Conservation (phyloP, 192 early-diverging fungal species). For the Glomus cerebriforme region DNA sequence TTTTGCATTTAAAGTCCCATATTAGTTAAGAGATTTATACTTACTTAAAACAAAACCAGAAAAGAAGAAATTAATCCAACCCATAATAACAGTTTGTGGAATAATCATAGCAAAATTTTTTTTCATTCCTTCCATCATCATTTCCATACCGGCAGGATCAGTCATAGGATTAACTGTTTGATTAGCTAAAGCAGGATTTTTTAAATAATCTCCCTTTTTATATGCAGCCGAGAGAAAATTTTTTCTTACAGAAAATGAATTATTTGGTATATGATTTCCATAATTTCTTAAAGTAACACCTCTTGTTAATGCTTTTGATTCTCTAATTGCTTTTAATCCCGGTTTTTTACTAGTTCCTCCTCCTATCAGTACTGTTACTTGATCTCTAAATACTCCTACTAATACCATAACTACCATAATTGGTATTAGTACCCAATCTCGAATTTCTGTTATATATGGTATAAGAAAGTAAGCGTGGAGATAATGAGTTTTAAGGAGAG, state of each 20-base stretch:
- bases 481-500: not conserved
- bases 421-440: slow-evolving; percentile 93
- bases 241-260: slow-evolving; percentile 75
- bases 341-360: slow-evolving; percentile 80
- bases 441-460: slow-evolving; percentile 60
- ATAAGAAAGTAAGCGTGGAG: too few species aligned
- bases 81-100: slow-evolving; percentile 99
- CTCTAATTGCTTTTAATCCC: slow-evolving; percentile 76
- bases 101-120: slow-evolving; percentile 97
- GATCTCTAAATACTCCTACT: slow-evolving; percentile 91
- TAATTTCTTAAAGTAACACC: slow-evolving; percentile 69
- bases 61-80: slow-evolving; percentile 99
- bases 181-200: slow-evolving; percentile 73
- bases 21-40: slow-evolving; percentile 37
- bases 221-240: slow-evolving; percentile 73
- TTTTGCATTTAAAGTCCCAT: not conserved
- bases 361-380: slow-evolving; percentile 87
- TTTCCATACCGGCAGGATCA: slow-evolving; percentile 91
- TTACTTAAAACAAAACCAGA: slow-evolving; percentile 93
- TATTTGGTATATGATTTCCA: slow-evolving; percentile 66
- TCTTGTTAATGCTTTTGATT: slow-evolving; percentile 81
- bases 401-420: slow-evolving; percentile 98
- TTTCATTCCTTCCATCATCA: slow-evolving; percentile 98
- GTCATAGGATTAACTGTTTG: slow-evolving; percentile 80
- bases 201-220: slow-evolving; percentile 81